These are phyloP conservation scores for Exophiala alcalophila DNA, from an alignment of 2,329 filamentous ascomycete species.

Conservation along the genomic window DNA sequence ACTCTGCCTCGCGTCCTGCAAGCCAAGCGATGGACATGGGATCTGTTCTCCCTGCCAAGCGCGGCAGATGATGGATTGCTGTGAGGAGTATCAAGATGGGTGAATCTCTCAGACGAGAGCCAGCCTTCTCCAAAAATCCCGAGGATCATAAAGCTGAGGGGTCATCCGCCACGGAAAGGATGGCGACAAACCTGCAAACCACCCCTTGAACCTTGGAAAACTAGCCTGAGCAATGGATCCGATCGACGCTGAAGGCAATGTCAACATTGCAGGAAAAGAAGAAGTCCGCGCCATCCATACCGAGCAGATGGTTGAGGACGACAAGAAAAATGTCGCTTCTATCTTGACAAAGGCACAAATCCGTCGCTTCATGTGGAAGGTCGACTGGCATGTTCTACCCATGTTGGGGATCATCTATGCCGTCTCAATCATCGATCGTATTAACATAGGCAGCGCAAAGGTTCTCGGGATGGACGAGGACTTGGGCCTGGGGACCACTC, in stretches of 20 bases:
- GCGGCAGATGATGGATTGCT: too few relatives aligned
- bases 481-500: conserved; percentile 31
- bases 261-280: conserved; percentile 10
- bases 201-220: too few relatives aligned
- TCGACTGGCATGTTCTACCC: conserved; percentile 5
- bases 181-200: too few relatives aligned
- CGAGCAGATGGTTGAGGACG: conserved; percentile 11
- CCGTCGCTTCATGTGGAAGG: conserved; percentile 10
- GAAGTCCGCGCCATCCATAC: conserved; percentile 5
- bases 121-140: too few relatives aligned
- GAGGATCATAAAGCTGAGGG: too few relatives aligned
- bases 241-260: conserved; percentile 13
- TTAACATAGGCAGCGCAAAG: conserved; percentile 17
- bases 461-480: conserved; percentile 21
- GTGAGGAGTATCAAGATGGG: too few relatives aligned
- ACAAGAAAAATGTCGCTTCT: conserved; percentile 5
- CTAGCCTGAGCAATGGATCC: too few relatives aligned
- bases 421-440: conserved; percentile 17
- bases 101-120: too few relatives aligned
- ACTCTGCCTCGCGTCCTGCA: too few relatives aligned
- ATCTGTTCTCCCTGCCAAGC: too few relatives aligned
- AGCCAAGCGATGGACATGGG: too few relatives aligned
- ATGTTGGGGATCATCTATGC: conserved; percentile 14
- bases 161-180: too few relatives aligned
- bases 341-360: conserved; percentile 7